Evolutionary conservation across 2,329 filamentous ascomycete species (phyloP), one percentile per base, ranked within the genome.

Genomic region (Aspergillus sp.): DNA sequence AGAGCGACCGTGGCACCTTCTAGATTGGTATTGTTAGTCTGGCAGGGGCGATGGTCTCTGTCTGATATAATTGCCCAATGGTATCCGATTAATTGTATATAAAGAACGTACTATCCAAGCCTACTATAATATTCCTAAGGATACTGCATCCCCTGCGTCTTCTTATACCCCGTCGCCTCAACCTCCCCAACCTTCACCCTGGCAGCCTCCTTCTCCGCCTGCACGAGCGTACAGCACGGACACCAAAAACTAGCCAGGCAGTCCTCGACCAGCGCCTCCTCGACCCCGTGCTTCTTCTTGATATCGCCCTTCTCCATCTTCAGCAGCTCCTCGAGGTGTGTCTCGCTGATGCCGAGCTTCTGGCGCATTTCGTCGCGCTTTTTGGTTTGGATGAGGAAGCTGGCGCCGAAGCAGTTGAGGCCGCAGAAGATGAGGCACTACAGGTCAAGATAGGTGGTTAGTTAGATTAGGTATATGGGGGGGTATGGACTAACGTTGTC

Each of bases 401-500:
- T 50, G 3, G 54, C 54, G 12, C 8, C 47, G 54, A 39, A 56
- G 55, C 55, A 56, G 55, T 37, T 41, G 2, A 56, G 47, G 17
- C 55, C 55, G 55, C 47, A 50, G 47, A 48, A 56, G 40, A 56
- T 56, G 5, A 56, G 48, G 35, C 55, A 56, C 55, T 56, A 4
- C n/a, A 21, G 4, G 3, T 21, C 3, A 21, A 4, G 3, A 4
- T 3, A 21, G 1, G 3, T 21, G 21, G 21, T 21, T 21, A 21
- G 21, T 21, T 1, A 4, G 21, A 3, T 21, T 21, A 4, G 3
- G 21, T 21, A 21, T 4, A 4, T 21, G 21, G 27, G 17, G 17
- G 21, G 21, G 9, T 33, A 23, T 15, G 14, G 39, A 56, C 54
- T 21, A 23, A 56, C 54, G 46, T 49, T 49, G 14, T 56, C 54